Evolutionary conservation across 1,139 yeast genomes (phyloP).

Genomic region (Geotrichum bryndzae): DNA sequence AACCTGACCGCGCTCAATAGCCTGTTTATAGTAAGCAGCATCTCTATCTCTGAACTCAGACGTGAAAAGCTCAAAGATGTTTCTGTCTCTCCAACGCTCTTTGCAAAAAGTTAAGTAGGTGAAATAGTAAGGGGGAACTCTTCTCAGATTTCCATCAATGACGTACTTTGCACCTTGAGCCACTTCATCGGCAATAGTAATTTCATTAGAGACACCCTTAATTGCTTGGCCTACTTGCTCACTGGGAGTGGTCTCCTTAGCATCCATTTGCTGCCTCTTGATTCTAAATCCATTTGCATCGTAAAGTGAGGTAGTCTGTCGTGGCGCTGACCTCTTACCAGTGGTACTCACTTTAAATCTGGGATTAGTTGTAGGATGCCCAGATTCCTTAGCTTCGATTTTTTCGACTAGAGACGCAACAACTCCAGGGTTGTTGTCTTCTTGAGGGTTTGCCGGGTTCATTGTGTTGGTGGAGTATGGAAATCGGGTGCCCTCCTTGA

Average conservation of each 20-base stretch:
- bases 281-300: conserved; percentile 29
- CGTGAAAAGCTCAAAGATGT: conserved; percentile 69
- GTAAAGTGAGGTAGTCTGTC: conserved; percentile 16
- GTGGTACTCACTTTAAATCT: conserved; percentile 1
- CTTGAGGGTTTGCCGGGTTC: background rate
- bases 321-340: conserved; percentile 1
- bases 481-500: background rate
- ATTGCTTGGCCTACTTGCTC: conserved; percentile 9
- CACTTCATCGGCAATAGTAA: conserved; percentile 32
- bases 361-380: background rate
- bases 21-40: conserved; percentile 57
- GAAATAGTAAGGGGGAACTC: conserved; percentile 79
- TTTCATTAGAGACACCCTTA: conserved; percentile 12
- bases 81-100: conserved; percentile 74
- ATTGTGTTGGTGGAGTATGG: background rate
- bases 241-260: conserved; percentile 19
- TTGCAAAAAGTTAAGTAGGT: conserved; percentile 90
- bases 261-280: conserved; percentile 26
- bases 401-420: background rate
- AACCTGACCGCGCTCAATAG: conserved; percentile 70
- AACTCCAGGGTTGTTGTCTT: background rate
- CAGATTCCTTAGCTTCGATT: background rate
- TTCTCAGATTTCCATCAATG: conserved; percentile 44
- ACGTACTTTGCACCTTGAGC: conserved; percentile 38
- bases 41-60: conserved; percentile 81